Evolutionary conservation across 768 basidiomycete genomes (phyloP), one percentile per base, ranked within the genome.

Genomic region (Trametes cingulata): DNA sequence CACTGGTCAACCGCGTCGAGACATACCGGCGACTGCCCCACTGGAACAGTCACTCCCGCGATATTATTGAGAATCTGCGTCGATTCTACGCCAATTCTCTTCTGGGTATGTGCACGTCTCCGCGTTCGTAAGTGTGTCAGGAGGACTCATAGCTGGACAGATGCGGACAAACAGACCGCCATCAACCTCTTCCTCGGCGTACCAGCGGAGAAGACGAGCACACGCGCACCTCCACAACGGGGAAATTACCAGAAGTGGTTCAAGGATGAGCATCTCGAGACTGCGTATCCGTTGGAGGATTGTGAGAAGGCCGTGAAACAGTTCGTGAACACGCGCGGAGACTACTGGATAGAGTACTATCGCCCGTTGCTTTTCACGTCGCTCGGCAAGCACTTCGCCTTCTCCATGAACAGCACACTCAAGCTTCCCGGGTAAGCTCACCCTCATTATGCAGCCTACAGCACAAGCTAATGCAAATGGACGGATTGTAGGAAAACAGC

Each of bases 141-240:
- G 35, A 6, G 35, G 6, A 19, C 58, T 53, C 6, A 52, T 36
- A 6, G 5, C 13, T 13, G 24, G 41, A 33, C 61, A 93, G 96
- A 99, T 69, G 93, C 92, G 6, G 97, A 98, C 75, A 98, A 98
- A 72, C 97, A 99, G 74, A 82, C 90, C 9, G 95, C 96, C 6
- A 99, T 98, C 71, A 95, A 99, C 73, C 82, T 98, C n/a, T 98
- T 98, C 73, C 85, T 98, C 3, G 92, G 95, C 37, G 82, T 93
- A 3, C 79, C 84, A 55, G 56, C 56, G 24, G 78, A 80, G 49
- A 80, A 80, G 36, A 80, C 80, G 0, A 78, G 78, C 36, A 71
- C 75, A 2, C 79, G 78, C 12, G 40, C 52, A 6, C 76, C 81
- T 1, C 78, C 79, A 2, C 78, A 82, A 2, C 82, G 91, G 0